Base-by-base conservation (phyloP, 352 stramenopile species). In the Phytophthora agathidicida region DNA sequence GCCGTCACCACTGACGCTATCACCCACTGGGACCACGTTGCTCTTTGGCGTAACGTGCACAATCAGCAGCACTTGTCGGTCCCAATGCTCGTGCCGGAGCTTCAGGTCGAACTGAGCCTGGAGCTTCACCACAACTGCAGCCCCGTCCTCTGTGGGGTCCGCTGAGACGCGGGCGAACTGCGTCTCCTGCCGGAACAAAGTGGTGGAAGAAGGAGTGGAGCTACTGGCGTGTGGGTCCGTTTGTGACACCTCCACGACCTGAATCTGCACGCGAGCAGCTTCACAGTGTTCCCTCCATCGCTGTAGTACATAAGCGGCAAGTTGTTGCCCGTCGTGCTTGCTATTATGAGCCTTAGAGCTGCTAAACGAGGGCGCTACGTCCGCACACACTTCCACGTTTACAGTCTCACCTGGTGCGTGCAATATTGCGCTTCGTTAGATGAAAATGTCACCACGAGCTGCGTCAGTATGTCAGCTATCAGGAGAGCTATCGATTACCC, bases 111-210 rank as follows among this genome's bases (percentile, higher is more conserved):
- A 80, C 33, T 86, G 54, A n/a, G 75, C 60, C 17, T 67, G 70
- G 1, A 83, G 60, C 38, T 75, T 54, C 37, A 72, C 59, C n/a
- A 55, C 32, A 52, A 10, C 10, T 17, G 14, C 41, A 39, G 22
- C 0, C 33, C 16, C 31, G 10, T 41, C 16, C 13, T 73, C 65
- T 14, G 3, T 4, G 2, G 45, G 9, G 24, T 39, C 33, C 23
- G 68, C 39, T 22, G 54, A 66, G 10, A 73, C 51, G n/a, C 79
- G 46, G 41, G 48, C 53, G 28, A 89, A 54, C 23, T 75, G 75
- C 31, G 77, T 77, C 16, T 92, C 76, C 30, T 92, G 82, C 8
- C 78, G 69, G 38, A 86, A 89, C 22, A 92, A 66, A 14, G 76
- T 80, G 22, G 54, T 49, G 7, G 61, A 47, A 11, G 48, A 47